Conservation (phyloP, 495 filamentous ascomycete species). For the Aspergillus indologenus region DNA sequence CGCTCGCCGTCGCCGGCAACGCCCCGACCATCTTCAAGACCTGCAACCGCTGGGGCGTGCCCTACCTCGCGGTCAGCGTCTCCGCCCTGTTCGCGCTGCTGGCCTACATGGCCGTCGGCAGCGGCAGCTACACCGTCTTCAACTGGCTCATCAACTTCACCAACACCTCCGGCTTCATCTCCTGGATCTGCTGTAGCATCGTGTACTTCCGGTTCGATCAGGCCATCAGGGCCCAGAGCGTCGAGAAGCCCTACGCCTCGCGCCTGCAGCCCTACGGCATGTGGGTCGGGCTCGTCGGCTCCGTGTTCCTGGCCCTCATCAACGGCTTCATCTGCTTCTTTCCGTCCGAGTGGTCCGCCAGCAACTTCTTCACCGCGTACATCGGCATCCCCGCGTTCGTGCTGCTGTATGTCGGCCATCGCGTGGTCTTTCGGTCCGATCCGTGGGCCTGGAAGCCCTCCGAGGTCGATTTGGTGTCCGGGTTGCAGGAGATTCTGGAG, state of each 20-base stretch:
- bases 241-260: constrained; percentile 54
- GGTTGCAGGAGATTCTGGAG: constrained; percentile 50
- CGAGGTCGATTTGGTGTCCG: constrained; percentile 58
- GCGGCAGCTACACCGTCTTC: constrained; percentile 37
- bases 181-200: constrained; percentile 59
- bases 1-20: constrained; percentile 50
- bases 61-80: constrained; percentile 40
- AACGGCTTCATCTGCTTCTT: constrained; percentile 66
- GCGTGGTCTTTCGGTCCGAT: constrained; percentile 43
- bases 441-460: constrained; percentile 50
- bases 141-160: constrained; percentile 61
- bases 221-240: constrained; percentile 47
- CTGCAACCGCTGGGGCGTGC: constrained; percentile 50
- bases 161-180: constrained; percentile 58
- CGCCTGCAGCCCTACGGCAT: constrained; percentile 53
- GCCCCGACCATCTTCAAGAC: constrained; percentile 47
- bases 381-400: constrained; percentile 60
- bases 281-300: constrained; percentile 45
- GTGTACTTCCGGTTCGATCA: constrained; percentile 60
- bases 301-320: constrained; percentile 52
- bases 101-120: constrained; percentile 36
- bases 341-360: constrained; percentile 49
- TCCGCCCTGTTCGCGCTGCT: constrained; percentile 35
- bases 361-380: constrained; percentile 59
- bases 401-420: constrained; percentile 54